Conservation (phyloP, 169 alveolate genomes). For the Plasmodium gonderi region DNA sequence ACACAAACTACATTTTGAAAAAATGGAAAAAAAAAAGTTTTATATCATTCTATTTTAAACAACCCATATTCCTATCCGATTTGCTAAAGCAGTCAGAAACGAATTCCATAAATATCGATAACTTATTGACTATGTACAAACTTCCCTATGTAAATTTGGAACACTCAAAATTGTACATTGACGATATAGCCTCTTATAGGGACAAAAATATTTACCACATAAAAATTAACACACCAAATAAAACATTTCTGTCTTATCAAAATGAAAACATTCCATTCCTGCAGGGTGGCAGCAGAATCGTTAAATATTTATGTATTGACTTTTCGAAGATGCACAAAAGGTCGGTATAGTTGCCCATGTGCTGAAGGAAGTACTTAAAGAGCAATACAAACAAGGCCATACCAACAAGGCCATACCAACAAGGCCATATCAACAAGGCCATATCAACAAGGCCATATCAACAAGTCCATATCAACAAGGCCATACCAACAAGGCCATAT, state of each 20-base stretch:
- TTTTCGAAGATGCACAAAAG: constrained; percentile 6
- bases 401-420: too few species aligned
- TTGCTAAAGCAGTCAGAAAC: constrained; percentile 13
- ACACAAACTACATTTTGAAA: constrained; percentile 52
- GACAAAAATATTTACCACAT: constrained; percentile 35
- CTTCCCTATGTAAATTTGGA: constrained; percentile 55
- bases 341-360: background rate
- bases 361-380: too few species aligned
- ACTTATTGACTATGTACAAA: constrained; percentile 22
- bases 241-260: constrained; percentile 53
- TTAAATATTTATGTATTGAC: constrained; percentile 53
- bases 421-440: too few species aligned
- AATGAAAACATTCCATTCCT: constrained; percentile 36
- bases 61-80: constrained; percentile 32
- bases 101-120: constrained; percentile 3
- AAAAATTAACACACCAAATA: constrained; percentile 37
- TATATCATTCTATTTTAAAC: constrained; percentile 53
- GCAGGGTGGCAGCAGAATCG: constrained; percentile 9
- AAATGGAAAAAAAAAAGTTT: constrained; percentile 72
- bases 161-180: constrained; percentile 22
- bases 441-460: too few species aligned
- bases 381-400: too few species aligned
- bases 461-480: too few species aligned
- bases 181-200: constrained; percentile 42
- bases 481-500: too few species aligned